These are phyloP conservation scores for Hanseniaspora pseudoguilliermondii DNA, from an alignment of 805 yeast genomes.

Conservation along the genomic window DNA sequence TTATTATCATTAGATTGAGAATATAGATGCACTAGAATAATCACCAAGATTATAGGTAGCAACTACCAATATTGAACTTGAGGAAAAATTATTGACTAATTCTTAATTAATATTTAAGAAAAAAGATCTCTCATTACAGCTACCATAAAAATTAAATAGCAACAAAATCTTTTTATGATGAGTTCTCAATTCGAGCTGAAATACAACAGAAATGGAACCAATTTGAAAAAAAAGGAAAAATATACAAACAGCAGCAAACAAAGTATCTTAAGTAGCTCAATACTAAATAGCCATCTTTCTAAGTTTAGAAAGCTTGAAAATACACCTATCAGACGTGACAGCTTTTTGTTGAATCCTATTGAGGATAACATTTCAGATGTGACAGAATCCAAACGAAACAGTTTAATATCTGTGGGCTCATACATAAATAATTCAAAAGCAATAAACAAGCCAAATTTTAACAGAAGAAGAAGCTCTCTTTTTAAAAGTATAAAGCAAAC, in stretches of 20 bases:
- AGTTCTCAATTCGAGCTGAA: slow-evolving; percentile 4
- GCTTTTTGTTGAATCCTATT: slow-evolving; percentile 3
- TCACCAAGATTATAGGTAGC: not conserved
- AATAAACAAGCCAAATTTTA: not conserved
- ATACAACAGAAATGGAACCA: slow-evolving; percentile 8
- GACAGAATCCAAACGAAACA: slow-evolving; percentile 4
- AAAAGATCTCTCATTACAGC: not conserved
- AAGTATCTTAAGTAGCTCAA: not conserved
- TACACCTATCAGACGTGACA: not conserved
- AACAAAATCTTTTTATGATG: not conserved
- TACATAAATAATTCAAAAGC: not conserved
- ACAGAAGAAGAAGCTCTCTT: not conserved
- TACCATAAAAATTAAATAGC: not conserved
- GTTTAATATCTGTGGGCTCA: slow-evolving; percentile 6
- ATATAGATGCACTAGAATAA: not conserved
- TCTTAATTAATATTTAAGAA: too few species aligned
- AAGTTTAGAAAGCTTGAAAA: not conserved
- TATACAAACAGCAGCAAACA: not conserved
- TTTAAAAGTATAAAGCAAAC: not conserved
- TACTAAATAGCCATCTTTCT: not conserved
- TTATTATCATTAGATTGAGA: not conserved
- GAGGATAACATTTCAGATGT: slow-evolving; percentile 8
- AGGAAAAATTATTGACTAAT: too few species aligned
- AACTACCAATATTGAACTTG: not conserved
- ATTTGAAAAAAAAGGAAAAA: not conserved